Evolutionary conservation across 257 asterid species (phyloP), one percentile per base, ranked within the genome.

Genomic region (Echites panduratus): DNA sequence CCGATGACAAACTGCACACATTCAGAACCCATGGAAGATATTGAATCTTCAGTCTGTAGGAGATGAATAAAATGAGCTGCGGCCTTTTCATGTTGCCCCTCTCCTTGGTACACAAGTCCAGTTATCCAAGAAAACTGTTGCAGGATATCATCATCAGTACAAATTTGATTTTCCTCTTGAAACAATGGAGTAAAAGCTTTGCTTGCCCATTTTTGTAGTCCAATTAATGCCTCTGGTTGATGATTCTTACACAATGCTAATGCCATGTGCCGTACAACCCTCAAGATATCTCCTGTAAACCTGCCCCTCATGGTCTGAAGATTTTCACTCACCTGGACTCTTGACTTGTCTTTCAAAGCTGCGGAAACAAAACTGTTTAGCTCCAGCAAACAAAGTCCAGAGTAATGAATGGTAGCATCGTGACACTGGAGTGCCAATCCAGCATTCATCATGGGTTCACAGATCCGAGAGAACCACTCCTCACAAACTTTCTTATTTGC

Each of bases 391-490:
- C 98, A 89, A 68, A 87, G 61, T n/a, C 87, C 74, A 75, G 96
- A 88, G 75, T 95, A 92, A 71, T 90, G 95, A 80, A 92, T 78
- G 41, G 96, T 87, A 71, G 96, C 92, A 85, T 89, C 90, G 77
- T 91, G 95, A 76, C 96, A 91, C 80, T 92, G 97, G 73, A 95
- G 89, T 5, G 96, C 90, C 80, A 87, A 71, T 75, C 99, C 99
- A 80, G 99, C 99, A 82, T 90, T 92, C 98, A 95, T 87, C 98
- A 95, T 95, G 70, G 98, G 99, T 86, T 95, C 99, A 80, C 87
- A 88, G 75, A 95, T 95, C 82, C 99, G 90, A 78, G 99, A 91
- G 83, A 95, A 95, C 99, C 99, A 95, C 87, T 95, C 99, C 85
- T 89, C 99, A 7, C 97, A 95, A 52, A 95, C 99, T 83, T 92